These are phyloP conservation scores for Miscanthus sacchariflorus DNA, from an alignment of 202 grass and related monocot species.

Conservation along the genomic window DNA sequence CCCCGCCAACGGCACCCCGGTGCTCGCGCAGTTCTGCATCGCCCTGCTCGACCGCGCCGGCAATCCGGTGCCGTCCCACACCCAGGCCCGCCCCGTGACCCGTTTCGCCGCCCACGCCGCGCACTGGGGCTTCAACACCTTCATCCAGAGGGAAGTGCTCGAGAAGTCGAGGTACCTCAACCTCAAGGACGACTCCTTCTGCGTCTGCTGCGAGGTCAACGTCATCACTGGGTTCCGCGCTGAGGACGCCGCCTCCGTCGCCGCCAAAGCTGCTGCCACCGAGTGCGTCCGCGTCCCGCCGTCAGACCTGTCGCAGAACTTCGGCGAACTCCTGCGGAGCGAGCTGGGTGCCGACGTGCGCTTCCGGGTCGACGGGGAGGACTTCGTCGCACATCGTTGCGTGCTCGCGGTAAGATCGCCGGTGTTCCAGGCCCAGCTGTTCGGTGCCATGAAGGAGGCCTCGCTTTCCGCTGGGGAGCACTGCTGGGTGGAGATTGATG, in stretches of 20 bases:
- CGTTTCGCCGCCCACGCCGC: background rate
- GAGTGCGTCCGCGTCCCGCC: background rate
- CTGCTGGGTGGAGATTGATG: background rate
- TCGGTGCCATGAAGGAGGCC: background rate
- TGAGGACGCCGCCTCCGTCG: background rate
- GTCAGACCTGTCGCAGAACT: background rate
- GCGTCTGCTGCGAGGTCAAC: slow-evolving; percentile 37
- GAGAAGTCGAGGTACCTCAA: slow-evolving; percentile 44
- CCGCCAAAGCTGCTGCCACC: too few relatives aligned
- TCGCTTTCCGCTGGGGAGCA: background rate
- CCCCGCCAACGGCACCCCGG: background rate
- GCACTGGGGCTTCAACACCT: slow-evolving; percentile 11
- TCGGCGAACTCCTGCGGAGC: background rate
- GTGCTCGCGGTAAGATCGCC: background rate
- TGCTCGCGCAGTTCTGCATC: slow-evolving; percentile 36
- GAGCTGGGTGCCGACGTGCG: background rate
- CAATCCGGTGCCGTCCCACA: slow-evolving; percentile 1
- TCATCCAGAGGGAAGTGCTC: slow-evolving; percentile 46
- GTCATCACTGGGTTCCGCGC: slow-evolving; percentile 43
- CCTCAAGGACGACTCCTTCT: slow-evolving; percentile 46
- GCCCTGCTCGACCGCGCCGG: slow-evolving; percentile 47
- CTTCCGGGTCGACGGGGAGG: background rate
- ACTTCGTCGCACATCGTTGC: background rate
- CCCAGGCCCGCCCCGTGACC: background rate
- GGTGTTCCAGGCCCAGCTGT: background rate